Conservation (phyloP, 2,329 filamentous ascomycete genomes). For the Kalmusia sp. region DNA sequence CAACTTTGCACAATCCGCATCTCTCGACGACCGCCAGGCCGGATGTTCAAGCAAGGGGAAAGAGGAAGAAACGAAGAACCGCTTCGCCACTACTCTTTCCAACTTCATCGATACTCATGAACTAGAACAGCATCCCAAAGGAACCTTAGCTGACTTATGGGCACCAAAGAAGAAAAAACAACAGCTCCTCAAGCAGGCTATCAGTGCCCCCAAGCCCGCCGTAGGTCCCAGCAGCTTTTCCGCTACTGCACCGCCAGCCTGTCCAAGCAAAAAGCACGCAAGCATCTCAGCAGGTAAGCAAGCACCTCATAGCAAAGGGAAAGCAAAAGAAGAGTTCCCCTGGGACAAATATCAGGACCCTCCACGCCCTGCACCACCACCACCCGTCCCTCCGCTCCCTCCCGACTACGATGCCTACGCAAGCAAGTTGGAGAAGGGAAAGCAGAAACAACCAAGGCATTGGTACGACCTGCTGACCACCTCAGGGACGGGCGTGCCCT, state of each 20-base stretch:
- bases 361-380: background rate
- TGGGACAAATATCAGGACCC: background rate
- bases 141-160: background rate
- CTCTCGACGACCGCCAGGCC: slow-evolving; percentile 8
- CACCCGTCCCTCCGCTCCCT: background rate
- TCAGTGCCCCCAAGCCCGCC: slow-evolving; percentile 28
- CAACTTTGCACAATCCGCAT: background rate
- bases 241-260: no score
- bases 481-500: no score
- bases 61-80: background rate
- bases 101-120: background rate
- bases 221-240: slow-evolving; percentile 7
- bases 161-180: background rate
- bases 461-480: no score
- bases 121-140: background rate
- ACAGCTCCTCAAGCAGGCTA: slow-evolving; percentile 28
- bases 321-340: background rate
- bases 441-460: background rate
- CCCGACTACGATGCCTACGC: background rate
- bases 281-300: background rate
- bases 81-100: background rate
- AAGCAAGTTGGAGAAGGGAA: background rate
- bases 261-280: slow-evolving; percentile 5
- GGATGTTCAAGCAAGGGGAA: background rate
- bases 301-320: background rate